These are phyloP conservation scores for Globisporangium canariense DNA, from an alignment of 352 stramenopile genomes.

Conservation along the genomic window DNA sequence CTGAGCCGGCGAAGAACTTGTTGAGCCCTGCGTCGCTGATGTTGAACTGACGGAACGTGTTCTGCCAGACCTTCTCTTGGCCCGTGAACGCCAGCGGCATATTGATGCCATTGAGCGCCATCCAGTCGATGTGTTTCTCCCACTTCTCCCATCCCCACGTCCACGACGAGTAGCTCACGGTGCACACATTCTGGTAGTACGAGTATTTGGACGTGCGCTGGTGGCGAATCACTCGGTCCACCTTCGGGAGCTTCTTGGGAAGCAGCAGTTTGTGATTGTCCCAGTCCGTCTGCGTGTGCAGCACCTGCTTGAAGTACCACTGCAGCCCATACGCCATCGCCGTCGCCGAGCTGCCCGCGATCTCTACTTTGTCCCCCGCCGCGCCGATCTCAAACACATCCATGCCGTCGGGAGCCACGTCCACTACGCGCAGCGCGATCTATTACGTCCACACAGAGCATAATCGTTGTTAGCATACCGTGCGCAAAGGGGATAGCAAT, in stretches of 20 bases:
- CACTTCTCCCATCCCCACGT: conserved; percentile 87
- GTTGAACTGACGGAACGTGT: conserved; percentile 85
- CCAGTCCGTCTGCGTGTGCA: conserved; percentile 82
- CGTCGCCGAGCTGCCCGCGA: conserved; percentile 50
- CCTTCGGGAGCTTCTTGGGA: conserved; percentile 41
- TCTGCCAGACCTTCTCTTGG: conserved; percentile 88
- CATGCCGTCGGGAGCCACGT: conserved; percentile 33
- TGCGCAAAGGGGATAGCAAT: background rate
- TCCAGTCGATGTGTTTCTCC: conserved; percentile 92
- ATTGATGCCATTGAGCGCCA: conserved; percentile 92
- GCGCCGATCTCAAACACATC: conserved; percentile 64
- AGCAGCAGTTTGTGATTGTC: conserved; percentile 72
- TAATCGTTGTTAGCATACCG: background rate
- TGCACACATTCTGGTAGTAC: conserved; percentile 93
- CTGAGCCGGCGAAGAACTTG: conserved; percentile 88
- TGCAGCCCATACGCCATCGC: conserved; percentile 71
- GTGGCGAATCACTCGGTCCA: conserved; percentile 31
- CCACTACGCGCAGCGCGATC: conserved; percentile 53
- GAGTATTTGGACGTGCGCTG: conserved; percentile 73
- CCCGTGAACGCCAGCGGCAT: conserved; percentile 89
- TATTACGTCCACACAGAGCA: conserved; percentile 6
- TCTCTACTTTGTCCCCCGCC: conserved; percentile 44
- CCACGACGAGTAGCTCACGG: conserved; percentile 89
- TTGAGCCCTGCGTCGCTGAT: conserved; percentile 67
- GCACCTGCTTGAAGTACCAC: conserved; percentile 70